Percentiles rank a stretch among this genome's conserved stretches.
Conservation (phyloP, 2,329 filamentous ascomycete genomes). For the Metarhizium robertsii region DNA sequence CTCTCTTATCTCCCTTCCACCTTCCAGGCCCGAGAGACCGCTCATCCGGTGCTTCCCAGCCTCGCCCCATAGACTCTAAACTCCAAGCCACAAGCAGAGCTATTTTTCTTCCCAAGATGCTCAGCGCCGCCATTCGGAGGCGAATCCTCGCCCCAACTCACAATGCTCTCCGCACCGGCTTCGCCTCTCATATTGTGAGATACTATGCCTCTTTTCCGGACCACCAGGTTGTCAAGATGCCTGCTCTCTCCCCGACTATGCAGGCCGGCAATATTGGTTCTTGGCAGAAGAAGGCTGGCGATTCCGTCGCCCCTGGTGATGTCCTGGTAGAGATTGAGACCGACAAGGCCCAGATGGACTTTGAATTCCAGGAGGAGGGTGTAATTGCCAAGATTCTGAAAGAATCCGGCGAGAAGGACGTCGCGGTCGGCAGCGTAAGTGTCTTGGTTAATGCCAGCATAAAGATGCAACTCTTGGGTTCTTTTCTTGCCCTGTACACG, state of each 20-base stretch:
- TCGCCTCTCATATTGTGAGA: conserved; percentile 48
- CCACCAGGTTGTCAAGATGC: conserved; percentile 96
- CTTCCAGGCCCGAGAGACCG: background rate
- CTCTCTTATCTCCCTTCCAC: background rate
- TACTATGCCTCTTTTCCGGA: conserved; percentile 79
- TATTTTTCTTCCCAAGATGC: conserved; percentile 35
- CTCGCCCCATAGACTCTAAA: conserved; percentile 7
- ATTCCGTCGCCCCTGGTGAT: conserved; percentile 79
- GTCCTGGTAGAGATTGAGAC: conserved; percentile 98
- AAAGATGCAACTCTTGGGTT: background rate
- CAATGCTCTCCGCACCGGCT: conserved; percentile 39
- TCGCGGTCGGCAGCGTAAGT: conserved; percentile 89
- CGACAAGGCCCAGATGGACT: conserved; percentile 99
- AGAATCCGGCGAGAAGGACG: conserved; percentile 87
- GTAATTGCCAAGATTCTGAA: conserved; percentile 89
- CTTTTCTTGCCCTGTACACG: conserved; percentile 5
- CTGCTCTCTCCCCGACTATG: conserved; percentile 96
- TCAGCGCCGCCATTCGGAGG: conserved; percentile 55
- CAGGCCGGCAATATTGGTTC: conserved; percentile 88
- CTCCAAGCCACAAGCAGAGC: conserved; percentile 14
- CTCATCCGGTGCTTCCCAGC: conserved; percentile 9
- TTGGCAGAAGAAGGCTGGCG: conserved; percentile 97
- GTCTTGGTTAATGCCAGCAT: conserved; percentile 1
- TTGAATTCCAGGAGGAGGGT: conserved; percentile 98
- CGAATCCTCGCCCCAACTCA: conserved; percentile 45